Conservation (phyloP, 495 filamentous ascomycete genomes). For the Baudoinia panamericana region DNA sequence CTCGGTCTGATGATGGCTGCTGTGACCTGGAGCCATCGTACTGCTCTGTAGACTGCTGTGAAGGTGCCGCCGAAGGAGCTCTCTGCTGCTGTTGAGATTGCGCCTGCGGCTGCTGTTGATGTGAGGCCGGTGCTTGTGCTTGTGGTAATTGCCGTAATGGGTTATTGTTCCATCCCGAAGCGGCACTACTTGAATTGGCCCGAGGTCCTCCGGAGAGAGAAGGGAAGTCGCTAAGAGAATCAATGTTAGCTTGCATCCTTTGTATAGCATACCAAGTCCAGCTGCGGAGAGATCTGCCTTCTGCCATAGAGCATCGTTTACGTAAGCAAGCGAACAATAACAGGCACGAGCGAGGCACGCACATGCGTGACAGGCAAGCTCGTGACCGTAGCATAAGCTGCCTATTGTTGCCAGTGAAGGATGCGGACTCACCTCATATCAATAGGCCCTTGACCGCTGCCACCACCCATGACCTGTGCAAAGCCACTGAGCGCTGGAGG, state of each 20-base stretch:
- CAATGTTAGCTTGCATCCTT: constrained; percentile 5
- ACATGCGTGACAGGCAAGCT: background rate
- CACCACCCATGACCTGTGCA: constrained; percentile 21
- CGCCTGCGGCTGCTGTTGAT: constrained; percentile 6
- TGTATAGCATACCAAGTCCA: background rate
- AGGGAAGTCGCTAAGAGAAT: constrained; percentile 18
- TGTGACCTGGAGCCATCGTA: constrained; percentile 11
- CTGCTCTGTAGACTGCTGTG: constrained; percentile 16
- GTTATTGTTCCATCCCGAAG: constrained; percentile 14
- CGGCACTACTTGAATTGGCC: constrained; percentile 6
- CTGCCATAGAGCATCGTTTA: too few relatives aligned
- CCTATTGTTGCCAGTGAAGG: background rate
- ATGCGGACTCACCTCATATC: constrained; percentile 21
- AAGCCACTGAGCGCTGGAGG: constrained; percentile 17
- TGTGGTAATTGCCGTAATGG: constrained; percentile 10
- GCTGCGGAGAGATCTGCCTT: too few relatives aligned
- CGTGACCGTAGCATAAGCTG: background rate
- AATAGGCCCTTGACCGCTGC: constrained; percentile 12
- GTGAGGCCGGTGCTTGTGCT: background rate
- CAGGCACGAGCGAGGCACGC: background rate
- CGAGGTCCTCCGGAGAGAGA: constrained; percentile 19
- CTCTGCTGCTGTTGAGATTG: constrained; percentile 7
- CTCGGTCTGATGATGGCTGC: constrained; percentile 4
- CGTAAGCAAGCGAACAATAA: too few relatives aligned
- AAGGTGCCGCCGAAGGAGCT: constrained; percentile 18